Conservation (phyloP, 148 eudicot genomes). For the Selenicereus undatus region DNA sequence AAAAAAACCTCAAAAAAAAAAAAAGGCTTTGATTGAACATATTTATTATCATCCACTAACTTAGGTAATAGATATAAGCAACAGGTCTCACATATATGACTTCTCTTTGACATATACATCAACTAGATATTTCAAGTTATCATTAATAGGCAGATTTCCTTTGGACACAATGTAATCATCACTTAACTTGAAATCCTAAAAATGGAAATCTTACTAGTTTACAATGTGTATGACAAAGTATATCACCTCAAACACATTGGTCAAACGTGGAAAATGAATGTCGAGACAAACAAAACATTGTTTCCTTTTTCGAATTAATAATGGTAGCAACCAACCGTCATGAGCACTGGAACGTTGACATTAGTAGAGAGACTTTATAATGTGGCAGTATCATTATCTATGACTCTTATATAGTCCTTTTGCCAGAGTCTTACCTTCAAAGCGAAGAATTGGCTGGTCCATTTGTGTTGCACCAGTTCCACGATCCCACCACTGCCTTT, state of each 20-base stretch:
- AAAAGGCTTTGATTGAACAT: neutral
- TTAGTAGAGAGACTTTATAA: conserved; percentile 1
- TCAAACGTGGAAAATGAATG: neutral
- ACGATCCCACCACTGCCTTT: conserved; percentile 91
- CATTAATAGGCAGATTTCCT: neutral
- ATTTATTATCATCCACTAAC: neutral
- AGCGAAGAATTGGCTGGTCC: conserved; percentile 98
- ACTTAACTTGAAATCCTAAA: neutral
- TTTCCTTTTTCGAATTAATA: neutral
- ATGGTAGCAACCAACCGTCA: neutral
- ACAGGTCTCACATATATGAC: neutral
- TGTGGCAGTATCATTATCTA: neutral
- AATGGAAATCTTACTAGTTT: neutral
- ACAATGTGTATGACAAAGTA: neutral
- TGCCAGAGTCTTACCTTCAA: conserved; percentile 57
- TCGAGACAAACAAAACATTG: neutral
- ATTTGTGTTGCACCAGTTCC: conserved; percentile 95
- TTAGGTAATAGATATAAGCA: neutral
- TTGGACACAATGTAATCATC: neutral
- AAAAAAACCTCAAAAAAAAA: neutral
- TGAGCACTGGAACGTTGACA: neutral
- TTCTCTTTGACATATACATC: neutral
- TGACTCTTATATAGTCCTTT: neutral
- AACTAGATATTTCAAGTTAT: neutral
- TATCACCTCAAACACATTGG: neutral